These are phyloP conservation scores for Neurospora tetrasperma DNA, from an alignment of 495 filamentous ascomycete genomes.

Conservation along the genomic window DNA sequence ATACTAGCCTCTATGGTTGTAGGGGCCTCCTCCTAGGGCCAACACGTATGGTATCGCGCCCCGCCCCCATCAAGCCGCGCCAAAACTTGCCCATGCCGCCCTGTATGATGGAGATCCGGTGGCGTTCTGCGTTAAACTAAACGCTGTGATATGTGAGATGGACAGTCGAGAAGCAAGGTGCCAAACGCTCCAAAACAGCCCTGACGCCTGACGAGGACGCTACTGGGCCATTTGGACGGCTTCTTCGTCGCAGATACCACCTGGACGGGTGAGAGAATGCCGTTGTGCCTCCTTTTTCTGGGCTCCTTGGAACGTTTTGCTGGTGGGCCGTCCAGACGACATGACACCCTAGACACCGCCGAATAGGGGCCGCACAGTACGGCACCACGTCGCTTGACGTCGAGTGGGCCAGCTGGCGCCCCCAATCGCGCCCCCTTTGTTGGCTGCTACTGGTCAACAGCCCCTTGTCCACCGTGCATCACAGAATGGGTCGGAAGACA, in stretches of 20 bases:
- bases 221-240: not conserved
- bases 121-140: not conserved
- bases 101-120: not conserved
- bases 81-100: not conserved
- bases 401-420: not conserved
- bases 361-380: not conserved
- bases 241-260: not conserved
- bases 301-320: not conserved
- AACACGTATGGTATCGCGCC: not conserved
- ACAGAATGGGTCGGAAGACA: constrained; percentile 7
- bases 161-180: not conserved
- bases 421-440: not conserved
- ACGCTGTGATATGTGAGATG: not conserved
- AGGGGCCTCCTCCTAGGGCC: not conserved
- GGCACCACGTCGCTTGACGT: not conserved
- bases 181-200: not conserved
- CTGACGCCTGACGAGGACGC: not conserved
- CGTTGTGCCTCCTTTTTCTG: not conserved
- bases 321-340: not conserved
- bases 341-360: not conserved
- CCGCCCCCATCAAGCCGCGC: not conserved
- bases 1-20: not conserved
- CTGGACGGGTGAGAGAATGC: not conserved
- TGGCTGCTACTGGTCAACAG: not conserved
- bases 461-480: constrained; percentile 4